Base-by-base conservation (phyloP, 768 basidiomycete species). In the Tulasnella sp. region DNA sequence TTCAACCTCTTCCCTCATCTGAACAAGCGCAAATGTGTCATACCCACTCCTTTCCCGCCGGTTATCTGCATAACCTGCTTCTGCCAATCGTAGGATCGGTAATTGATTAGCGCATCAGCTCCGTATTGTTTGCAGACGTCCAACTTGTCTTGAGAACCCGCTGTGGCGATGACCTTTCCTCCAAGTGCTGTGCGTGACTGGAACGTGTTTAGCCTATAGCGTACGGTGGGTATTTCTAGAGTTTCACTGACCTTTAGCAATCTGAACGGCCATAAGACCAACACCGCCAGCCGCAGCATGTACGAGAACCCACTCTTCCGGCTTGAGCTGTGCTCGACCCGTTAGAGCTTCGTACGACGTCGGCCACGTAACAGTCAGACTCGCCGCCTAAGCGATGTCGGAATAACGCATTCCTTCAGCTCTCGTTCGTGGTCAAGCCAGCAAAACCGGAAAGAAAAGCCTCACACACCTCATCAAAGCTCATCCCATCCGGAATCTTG, bases 261-360 rank as follows among this genome's bases (percentile, higher is more conserved):
- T 89, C 84, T 98, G 97, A 22, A 96, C 92, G 9, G 97, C 97
- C 8, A 93, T 92, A 76, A 97, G 92, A 0, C 97, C 97, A 6
- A 99, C 96, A 18, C 96, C 97, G 3, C 97, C 97, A 1, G 97
- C 97, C n/a, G 95, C 94, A 9, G 96, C 97, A 75, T 96, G 95
- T 5, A 99, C 92, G 3, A 99, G 91, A 3, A 98, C 91, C 91
- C 93, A 96, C 87, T 98, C 97, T 31, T 94, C 96, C 77, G 91
- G 86, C 84, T 96, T 91, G 60, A 96, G 86, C 72, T 94, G 87
- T 18, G 95, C 97, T 76, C 96, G 89, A 16, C 93, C 94, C 0
- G 96, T 93, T 20, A 99, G 87, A 0, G 92, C 98, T 84, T 97
- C 96, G 83, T 98, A 98, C 81, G 92, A 93, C 8, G 97, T 99